Conservation (phyloP, 2,329 filamentous ascomycete genomes). For the Grosmannia huntii region DNA sequence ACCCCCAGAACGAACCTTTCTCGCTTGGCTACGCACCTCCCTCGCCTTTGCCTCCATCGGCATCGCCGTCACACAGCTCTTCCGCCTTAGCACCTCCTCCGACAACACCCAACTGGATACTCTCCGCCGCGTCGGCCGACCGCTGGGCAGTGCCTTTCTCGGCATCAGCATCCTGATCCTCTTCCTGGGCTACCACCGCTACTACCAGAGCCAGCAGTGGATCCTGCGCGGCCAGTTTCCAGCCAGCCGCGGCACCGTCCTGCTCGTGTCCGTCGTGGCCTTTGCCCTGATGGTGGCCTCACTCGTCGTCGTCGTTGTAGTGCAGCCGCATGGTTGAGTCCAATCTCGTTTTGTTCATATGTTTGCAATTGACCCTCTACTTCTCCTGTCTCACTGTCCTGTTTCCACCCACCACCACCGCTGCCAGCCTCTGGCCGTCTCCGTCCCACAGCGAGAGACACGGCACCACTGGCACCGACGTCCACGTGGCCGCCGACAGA, state of each 20-base stretch:
- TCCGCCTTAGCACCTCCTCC: constrained; percentile 60
- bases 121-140: constrained; percentile 55
- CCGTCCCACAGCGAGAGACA: constrained; percentile 30
- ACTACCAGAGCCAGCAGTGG: constrained; percentile 68
- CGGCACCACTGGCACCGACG: constrained; percentile 20
- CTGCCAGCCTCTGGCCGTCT: constrained; percentile 21
- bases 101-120: constrained; percentile 20
- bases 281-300: constrained; percentile 48
- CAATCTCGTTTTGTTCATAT: too few relatives aligned
- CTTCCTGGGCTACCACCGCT: constrained; percentile 64
- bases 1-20: constrained; percentile 61
- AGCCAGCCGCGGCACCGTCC: constrained; percentile 61
- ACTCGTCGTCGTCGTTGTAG: constrained; percentile 45
- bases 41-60: constrained; percentile 73
- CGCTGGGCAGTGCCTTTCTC: constrained; percentile 64
- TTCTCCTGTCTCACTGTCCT: not conserved
- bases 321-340: constrained; percentile 22
- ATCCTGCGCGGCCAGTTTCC: constrained; percentile 71
- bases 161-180: constrained; percentile 64
- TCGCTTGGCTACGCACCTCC: constrained; percentile 74
- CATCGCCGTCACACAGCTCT: constrained; percentile 73
- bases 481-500: not conserved
- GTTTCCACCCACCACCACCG: constrained; percentile 16
- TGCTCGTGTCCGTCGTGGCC: constrained; percentile 55
- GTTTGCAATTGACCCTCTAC: not conserved